These are phyloP conservation scores for Candida ipomoeae DNA, from an alignment of 805 yeast species.

Conservation along the genomic window DNA sequence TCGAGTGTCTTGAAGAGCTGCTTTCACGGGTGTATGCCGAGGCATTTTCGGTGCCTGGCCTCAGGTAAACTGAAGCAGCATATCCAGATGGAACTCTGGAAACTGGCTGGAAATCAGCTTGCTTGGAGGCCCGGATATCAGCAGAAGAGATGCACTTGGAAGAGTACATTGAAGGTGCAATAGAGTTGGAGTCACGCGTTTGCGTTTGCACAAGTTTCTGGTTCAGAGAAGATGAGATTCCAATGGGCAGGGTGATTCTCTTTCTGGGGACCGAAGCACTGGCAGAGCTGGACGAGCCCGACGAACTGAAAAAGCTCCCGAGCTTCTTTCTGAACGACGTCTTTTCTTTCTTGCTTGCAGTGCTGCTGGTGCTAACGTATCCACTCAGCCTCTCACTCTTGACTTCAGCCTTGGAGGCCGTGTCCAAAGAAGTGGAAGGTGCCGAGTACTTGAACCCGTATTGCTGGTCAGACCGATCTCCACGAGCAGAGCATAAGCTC, in stretches of 20 bases:
- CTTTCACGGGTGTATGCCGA: not conserved
- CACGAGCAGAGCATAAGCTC: slow-evolving; percentile 1
- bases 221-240: slow-evolving; percentile 1
- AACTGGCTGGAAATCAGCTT: not conserved
- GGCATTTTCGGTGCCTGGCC: not conserved
- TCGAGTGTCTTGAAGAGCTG: not conserved
- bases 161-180: slow-evolving; percentile 6
- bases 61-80: slow-evolving; percentile 12
- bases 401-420: not conserved
- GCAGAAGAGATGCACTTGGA: slow-evolving; percentile 14
- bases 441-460: not conserved
- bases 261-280: not conserved
- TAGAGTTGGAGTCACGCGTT: slow-evolving; percentile 4
- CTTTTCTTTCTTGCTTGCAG: slow-evolving; percentile 1
- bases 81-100: slow-evolving; percentile 4
- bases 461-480: not conserved
- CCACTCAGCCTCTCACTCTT: not conserved
- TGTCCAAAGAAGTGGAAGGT: not conserved
- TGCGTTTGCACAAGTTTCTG: not conserved
- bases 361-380: not conserved
- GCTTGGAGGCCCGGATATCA: slow-evolving; percentile 9
- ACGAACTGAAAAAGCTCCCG: slow-evolving; percentile 9
- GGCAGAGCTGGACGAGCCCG: slow-evolving; percentile 2
- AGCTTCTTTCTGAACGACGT: slow-evolving; percentile 12
- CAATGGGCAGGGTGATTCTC: slow-evolving; percentile 10